Percentiles rank a stretch among this genome's conserved stretches.
Conservation (phyloP, 306 rosid genomes). For the Ceratonia siliqua region DNA sequence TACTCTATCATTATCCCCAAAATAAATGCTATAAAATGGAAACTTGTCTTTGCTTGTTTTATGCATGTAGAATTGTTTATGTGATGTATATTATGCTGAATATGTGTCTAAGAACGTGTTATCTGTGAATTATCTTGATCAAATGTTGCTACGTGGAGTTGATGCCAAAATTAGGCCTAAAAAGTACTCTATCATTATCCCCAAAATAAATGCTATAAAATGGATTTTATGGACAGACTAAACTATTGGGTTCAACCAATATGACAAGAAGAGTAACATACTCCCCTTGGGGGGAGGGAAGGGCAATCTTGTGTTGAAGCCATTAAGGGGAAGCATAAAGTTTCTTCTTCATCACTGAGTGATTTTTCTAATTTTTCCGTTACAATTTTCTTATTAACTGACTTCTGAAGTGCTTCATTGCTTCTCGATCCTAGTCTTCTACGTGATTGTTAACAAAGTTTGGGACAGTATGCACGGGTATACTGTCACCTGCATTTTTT, state of each 20-base stretch:
- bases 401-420: background rate
- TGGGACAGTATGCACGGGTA: slow-evolving; percentile 8
- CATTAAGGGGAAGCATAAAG: background rate
- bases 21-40: slow-evolving; percentile 26
- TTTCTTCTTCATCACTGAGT: background rate
- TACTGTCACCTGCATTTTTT: slow-evolving; percentile 25
- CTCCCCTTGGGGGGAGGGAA: background rate
- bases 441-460: slow-evolving; percentile 1
- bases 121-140: background rate
- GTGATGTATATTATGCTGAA: background rate
- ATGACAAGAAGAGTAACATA: slow-evolving; percentile 2
- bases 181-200: slow-evolving; percentile 8
- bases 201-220: slow-evolving; percentile 13
- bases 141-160: background rate
- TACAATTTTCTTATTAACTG: background rate
- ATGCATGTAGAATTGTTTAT: slow-evolving; percentile 3
- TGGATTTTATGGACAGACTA: slow-evolving; percentile 12
- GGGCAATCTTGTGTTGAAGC: background rate
- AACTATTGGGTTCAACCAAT: slow-evolving; percentile 23
- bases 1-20: slow-evolving; percentile 1
- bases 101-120: background rate
- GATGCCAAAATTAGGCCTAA: slow-evolving; percentile 19
- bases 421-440: slow-evolving; percentile 7
- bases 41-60: slow-evolving; percentile 12
- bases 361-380: slow-evolving; percentile 12